Conservation (phyloP, 75 land plant genomes). For the Pseudotsuga menziesii region DNA sequence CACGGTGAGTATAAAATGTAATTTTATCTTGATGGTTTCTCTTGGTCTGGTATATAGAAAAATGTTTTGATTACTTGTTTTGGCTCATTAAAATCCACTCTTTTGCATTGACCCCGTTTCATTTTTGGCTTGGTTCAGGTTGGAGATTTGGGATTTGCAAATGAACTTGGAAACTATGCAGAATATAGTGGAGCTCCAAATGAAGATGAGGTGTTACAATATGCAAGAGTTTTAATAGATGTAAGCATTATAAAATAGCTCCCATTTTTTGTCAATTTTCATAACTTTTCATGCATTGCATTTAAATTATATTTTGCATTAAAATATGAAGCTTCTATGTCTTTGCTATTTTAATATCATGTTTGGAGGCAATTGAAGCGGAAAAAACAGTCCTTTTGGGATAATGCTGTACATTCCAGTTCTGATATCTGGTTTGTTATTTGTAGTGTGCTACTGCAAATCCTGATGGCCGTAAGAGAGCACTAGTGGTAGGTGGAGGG, state of each 20-base stretch:
- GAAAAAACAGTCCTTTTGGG: background rate
- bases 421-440: background rate
- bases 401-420: background rate
- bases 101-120: background rate
- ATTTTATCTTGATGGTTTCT: background rate
- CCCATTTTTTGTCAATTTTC: background rate
- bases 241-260: constrained; percentile 13
- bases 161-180: constrained; percentile 58
- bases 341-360: background rate
- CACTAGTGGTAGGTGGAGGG: constrained; percentile 51
- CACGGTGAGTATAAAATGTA: constrained; percentile 23
- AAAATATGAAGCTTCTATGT: background rate
- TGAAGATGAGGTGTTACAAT: constrained; percentile 52
- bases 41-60: background rate
- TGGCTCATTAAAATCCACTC: background rate
- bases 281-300: background rate
- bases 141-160: constrained; percentile 49
- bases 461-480: constrained; percentile 51
- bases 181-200: constrained; percentile 61
- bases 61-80: background rate
- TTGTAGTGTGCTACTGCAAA: constrained; percentile 47
- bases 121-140: constrained; percentile 15
- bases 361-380: background rate
- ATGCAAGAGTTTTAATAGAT: constrained; percentile 54
- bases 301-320: background rate